These are phyloP conservation scores for Closterium sp. DNA, from an alignment of 139 green algal species.

Conservation along the genomic window DNA sequence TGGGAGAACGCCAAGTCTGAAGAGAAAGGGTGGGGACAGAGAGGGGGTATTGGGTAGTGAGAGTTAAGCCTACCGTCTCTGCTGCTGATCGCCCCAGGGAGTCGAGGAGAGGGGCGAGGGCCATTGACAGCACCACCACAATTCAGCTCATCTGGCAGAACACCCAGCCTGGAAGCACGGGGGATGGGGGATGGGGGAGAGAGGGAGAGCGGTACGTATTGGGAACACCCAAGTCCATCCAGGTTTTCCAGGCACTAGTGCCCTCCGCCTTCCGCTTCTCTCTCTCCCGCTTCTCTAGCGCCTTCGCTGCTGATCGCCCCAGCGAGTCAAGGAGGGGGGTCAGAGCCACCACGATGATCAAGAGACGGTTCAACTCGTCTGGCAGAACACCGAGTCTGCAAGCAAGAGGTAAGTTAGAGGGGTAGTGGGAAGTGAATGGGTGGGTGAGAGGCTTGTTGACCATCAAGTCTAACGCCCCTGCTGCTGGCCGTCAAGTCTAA, in stretches of 20 bases:
- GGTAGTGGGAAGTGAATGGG: too few species aligned
- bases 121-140: slow-evolving; percentile 87
- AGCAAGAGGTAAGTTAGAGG: too few species aligned
- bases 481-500: too few species aligned
- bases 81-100: slow-evolving; percentile 1
- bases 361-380: slow-evolving; percentile 78
- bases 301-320: not conserved
- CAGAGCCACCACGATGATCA: slow-evolving; percentile 89
- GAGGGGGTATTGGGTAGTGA: not conserved
- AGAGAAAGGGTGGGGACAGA: not conserved
- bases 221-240: too few species aligned
- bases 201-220: too few species aligned
- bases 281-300: slow-evolving; percentile 1
- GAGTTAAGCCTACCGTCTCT: too few species aligned
- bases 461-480: too few species aligned
- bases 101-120: slow-evolving; percentile 69
- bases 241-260: too few species aligned
- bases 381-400: slow-evolving; percentile 73
- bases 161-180: slow-evolving; percentile 58
- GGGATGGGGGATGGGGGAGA: too few species aligned
- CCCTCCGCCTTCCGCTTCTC: not conserved
- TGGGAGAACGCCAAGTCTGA: slow-evolving; percentile 74
- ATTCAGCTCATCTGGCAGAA: slow-evolving; percentile 86
- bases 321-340: slow-evolving; percentile 64
- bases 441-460: too few species aligned